Base-by-base conservation (phyloP, 345 rosid genomes). In the Dovyalis caffra region DNA sequence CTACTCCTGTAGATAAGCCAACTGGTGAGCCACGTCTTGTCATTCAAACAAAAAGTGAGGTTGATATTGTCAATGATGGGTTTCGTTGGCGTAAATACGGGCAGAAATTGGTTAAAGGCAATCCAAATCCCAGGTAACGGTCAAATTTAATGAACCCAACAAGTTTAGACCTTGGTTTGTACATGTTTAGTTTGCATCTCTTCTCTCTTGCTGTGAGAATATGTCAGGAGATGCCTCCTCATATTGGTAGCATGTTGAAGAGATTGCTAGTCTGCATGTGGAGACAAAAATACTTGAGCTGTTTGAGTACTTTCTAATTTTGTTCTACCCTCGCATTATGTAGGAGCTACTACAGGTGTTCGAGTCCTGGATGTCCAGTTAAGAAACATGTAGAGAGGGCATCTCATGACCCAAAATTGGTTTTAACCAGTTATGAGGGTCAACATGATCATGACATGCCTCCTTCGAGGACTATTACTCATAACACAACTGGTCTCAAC, bases 21-120 rank as follows among this genome's bases (percentile, higher is more conserved):
- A 69, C 65, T 69, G 79, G 79, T 60, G 98, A 91, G 57, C 75
- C 87, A 23, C 93, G 92, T 29, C 71, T 57, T 66, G 88, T 89
- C 37, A 82, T 90, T 65, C 91, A 90, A 73, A 76, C 80, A 37
- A 40, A 72, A 49, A 73, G 80, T 8, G 77, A 76, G 64, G 77
- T 76, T 11, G 82, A 91, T 81, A 83, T 87, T 76, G 96, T 95
- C 66, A 91, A 89, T 78, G 99, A 95, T 86, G 98, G 98, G 40
- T 93, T 89, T 74, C 94, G 98, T 37, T 95, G 99, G 99, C 99
- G 98, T 71, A 95, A 95, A 84, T 95, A 95, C 82, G 99, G 99
- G 75, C 99, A 92, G 85, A 95, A 95, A 82, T 72, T 92, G 73
- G 97, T 95, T 68, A 95, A 95, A 87, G 98, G 99, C 76, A 95